Evolutionary conservation across 257 asterid species (phyloP), one percentile per base, ranked within the genome.

Genomic region (Primulina tabacum): DNA sequence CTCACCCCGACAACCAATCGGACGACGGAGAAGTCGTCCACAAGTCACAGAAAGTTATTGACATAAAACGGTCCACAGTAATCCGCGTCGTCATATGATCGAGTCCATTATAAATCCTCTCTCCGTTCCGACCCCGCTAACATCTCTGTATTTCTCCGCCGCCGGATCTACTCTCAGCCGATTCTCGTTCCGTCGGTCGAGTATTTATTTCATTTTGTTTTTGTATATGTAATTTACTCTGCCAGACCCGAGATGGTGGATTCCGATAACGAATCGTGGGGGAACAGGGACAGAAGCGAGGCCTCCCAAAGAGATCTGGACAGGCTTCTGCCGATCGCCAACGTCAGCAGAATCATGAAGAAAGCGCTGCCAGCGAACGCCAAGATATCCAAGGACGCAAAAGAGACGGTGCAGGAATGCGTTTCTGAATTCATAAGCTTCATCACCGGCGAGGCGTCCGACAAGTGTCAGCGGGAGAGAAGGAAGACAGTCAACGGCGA

Each of bases 401-500:
- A 69, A 16, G 73, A 69, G 38, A 69, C 73, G 38, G 73, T 69
- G 20, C 73, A 69, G 43, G 73, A 69, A 52, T 69, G 73, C 6
- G 73, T 69, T 4, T 69, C 71, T 7, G 71, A 67, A 32, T 67
- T 67, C 71, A 67, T 67, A 18, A 67, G 71, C 52, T 67, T 67
- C 65, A 58, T 69, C 56, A 69, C 73, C 30, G 73, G 73, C 18
- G 73, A 69, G 57, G 73, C 73, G 8, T 69, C 73, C 21, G 73
- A 69, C 37, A 69, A 69, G 56, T 69, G 73, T 28, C 73, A 69
- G 73, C 59, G 73, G 33, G 73, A 69, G 73, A 69, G 58, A 29
- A 59, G 73, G 21, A 69, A 69, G 58, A 69, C 84, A 28, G 73
- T 80, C 77, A 76, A 76, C 78, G 84, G 81, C 5, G 84, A 80